These are phyloP conservation scores for Cutaneotrichosporon arboriforme DNA, from an alignment of 1,284 basidiomycete genomes.

Conservation along the genomic window DNA sequence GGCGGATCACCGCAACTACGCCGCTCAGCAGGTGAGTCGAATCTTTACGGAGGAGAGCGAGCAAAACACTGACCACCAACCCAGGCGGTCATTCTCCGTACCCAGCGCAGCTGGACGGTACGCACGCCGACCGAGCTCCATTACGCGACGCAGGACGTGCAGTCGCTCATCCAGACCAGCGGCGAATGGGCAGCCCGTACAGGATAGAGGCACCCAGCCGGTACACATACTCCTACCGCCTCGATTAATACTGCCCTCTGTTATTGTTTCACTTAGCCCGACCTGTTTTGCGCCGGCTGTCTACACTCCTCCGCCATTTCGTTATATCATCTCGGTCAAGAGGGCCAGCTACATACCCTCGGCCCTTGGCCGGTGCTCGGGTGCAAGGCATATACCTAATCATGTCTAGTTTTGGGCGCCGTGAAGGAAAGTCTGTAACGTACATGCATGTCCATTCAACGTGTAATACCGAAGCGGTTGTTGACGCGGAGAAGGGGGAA, in stretches of 20 bases:
- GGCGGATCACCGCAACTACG: constrained; percentile 82
- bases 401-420: no score
- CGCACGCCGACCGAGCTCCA: constrained; percentile 77
- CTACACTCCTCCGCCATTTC: no score
- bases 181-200: constrained; percentile 20
- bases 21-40: constrained; percentile 74
- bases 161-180: constrained; percentile 29
- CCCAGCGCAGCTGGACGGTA: constrained; percentile 87
- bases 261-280: no score
- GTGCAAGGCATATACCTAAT: no score
- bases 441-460: no score
- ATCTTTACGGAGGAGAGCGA: background rate
- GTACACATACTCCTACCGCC: background rate
- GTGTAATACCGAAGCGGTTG: no score
- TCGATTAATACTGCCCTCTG: background rate
- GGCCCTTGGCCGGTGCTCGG: no score
- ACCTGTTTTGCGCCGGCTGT: no score
- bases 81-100: constrained; percentile 83
- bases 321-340: no score
- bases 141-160: constrained; percentile 63
- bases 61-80: background rate
- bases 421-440: no score
- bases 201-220: background rate
- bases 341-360: no score
- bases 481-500: no score